Percentiles rank a stretch among this genome's conserved stretches.
Evolutionary conservation across 768 basidiomycete genomes (phyloP).

Genomic region (Russula ochroleuca): DNA sequence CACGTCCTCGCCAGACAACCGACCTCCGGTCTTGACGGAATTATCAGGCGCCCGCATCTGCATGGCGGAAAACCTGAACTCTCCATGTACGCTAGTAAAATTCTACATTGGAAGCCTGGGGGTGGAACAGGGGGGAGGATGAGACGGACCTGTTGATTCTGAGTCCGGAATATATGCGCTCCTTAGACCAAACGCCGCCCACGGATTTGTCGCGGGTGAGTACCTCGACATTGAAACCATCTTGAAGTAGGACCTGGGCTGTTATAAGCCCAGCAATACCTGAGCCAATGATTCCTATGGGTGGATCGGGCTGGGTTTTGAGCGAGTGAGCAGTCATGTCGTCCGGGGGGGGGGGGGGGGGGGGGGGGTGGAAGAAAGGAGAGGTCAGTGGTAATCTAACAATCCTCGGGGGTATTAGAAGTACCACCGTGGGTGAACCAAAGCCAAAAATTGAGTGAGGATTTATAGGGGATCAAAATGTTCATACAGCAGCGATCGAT

Average conservation of each 20-base stretch:
- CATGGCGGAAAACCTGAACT: slow-evolving; percentile 55
- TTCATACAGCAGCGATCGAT: no score
- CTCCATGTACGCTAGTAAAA: slow-evolving; percentile 52
- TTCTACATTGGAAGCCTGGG: background rate
- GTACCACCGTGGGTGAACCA: background rate
- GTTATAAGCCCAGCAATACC: slow-evolving; percentile 59
- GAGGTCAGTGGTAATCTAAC: background rate
- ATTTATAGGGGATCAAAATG: no score
- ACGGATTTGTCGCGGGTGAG: slow-evolving; percentile 50
- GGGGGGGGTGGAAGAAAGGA: background rate
- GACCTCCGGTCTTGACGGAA: slow-evolving; percentile 39
- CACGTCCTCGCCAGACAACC: slow-evolving; percentile 52
- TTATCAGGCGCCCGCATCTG: slow-evolving; percentile 46
- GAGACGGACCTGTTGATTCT: slow-evolving; percentile 52
- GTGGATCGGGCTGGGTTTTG: background rate
- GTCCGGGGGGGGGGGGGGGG: background rate
- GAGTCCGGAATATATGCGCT: slow-evolving; percentile 53
- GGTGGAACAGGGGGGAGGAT: background rate
- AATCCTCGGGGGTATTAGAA: background rate
- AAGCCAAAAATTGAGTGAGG: background rate
- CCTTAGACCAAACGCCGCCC: slow-evolving; percentile 58
- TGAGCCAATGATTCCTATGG: slow-evolving; percentile 51
- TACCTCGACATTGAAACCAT: slow-evolving; percentile 56
- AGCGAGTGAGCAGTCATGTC: background rate
- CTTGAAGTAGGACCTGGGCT: slow-evolving; percentile 50